phyloP scores from a whole-genome alignment of 495 filamentous ascomycete species.

The Collariella sp. region DNA sequence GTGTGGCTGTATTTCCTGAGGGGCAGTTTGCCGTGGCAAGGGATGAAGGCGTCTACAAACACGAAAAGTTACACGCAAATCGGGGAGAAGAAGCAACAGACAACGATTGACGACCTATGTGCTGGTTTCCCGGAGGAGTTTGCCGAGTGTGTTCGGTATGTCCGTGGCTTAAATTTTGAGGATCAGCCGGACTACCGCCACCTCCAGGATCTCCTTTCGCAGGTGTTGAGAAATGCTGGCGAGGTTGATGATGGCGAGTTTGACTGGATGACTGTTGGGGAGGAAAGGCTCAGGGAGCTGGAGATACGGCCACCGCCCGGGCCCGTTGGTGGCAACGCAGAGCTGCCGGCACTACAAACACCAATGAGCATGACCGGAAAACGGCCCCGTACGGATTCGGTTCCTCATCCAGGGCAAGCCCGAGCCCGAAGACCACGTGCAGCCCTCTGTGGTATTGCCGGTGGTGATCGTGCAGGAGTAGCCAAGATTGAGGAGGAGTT shows the following conservation, averaged over 20 bases:
- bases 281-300: too few species aligned
- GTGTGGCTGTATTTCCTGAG: slow-evolving; percentile 99
- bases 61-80: slow-evolving; percentile 99
- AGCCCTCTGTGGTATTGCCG: too few species aligned
- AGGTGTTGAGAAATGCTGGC: slow-evolving; percentile 88
- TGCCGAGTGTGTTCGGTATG: slow-evolving; percentile 92
- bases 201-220: slow-evolving; percentile 89
- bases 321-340: too few species aligned
- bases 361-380: too few species aligned
- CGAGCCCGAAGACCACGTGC: too few species aligned
- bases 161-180: slow-evolving; percentile 96
- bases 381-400: too few species aligned
- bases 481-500: too few species aligned
- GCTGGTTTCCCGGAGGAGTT: slow-evolving; percentile 97
- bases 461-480: too few species aligned
- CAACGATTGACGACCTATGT: slow-evolving; percentile 91
- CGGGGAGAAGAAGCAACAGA: slow-evolving; percentile 99
- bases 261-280: slow-evolving; percentile 99
- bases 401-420: too few species aligned
- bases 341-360: too few species aligned
- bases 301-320: too few species aligned
- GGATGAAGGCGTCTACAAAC: slow-evolving; percentile 96
- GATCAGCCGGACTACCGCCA: slow-evolving; percentile 98
- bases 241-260: slow-evolving; percentile 98
- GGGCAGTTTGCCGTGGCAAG: slow-evolving; percentile 95